Percentiles rank a stretch among this genome's conserved stretches.
phyloP scores from a whole-genome alignment of 257 asterid species.

The Thymus mandschuricus region DNA sequence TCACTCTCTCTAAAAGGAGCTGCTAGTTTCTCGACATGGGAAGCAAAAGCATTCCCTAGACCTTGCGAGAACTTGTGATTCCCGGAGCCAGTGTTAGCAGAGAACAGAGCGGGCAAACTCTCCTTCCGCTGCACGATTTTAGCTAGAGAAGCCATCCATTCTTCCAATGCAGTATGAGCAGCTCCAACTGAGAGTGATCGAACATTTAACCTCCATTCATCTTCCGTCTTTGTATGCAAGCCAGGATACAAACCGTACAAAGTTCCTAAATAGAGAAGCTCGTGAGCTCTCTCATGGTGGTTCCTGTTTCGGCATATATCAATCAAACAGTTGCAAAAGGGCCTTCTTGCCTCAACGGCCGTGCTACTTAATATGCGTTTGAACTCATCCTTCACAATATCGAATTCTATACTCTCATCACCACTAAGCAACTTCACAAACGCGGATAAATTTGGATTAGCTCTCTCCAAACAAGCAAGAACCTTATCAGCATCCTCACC shows the following conservation, averaged over 20 bases:
- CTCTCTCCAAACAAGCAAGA: constrained; percentile 54
- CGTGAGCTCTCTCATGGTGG: constrained; percentile 67
- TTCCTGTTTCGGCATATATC: constrained; percentile 71
- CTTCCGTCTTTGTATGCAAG: constrained; percentile 77
- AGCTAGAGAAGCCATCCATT: constrained; percentile 79
- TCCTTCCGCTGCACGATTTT: constrained; percentile 61
- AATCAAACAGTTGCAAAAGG: constrained; percentile 86
- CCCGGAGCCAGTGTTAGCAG: constrained; percentile 87
- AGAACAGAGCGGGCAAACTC: constrained; percentile 65
- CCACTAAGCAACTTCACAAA: constrained; percentile 48
- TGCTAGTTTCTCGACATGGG: constrained; percentile 64
- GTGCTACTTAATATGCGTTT: constrained; percentile 57
- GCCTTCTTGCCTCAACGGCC: constrained; percentile 73
- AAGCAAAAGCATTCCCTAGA: constrained; percentile 65
- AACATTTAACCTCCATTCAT: constrained; percentile 84
- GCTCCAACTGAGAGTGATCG: constrained; percentile 90
- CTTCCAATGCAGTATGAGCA: constrained; percentile 88
- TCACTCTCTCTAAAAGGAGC: constrained; percentile 81
- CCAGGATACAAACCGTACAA: constrained; percentile 83
- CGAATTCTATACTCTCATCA: constrained; percentile 41
- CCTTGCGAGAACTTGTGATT: constrained; percentile 86
- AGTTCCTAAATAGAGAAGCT: constrained; percentile 71
- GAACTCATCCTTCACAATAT: constrained; percentile 61
- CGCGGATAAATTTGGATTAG: constrained; percentile 39
- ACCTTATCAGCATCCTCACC: constrained; percentile 71